phyloP scores from a whole-genome alignment of 371 early-diverging fungal species.

The Mortierella sp. region DNA sequence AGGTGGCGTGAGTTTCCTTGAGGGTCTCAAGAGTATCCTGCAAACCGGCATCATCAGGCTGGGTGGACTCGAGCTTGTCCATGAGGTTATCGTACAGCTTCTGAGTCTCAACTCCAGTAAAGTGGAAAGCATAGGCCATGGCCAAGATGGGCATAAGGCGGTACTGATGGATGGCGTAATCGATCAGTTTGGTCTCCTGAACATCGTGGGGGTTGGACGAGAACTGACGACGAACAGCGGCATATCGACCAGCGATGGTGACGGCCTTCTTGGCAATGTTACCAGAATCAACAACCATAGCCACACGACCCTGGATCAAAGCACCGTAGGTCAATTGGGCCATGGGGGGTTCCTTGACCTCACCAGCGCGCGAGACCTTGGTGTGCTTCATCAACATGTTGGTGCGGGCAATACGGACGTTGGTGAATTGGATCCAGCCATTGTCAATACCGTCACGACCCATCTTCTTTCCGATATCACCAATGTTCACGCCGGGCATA shows the following conservation, averaged over 20 bases:
- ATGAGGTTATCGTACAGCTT: conserved; percentile 83
- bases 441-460: conserved; percentile 87
- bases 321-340: conserved; percentile 89
- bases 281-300: conserved; percentile 90
- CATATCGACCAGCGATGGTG: conserved; percentile 91
- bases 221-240: conserved; percentile 93
- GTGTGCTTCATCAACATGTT: conserved; percentile 94
- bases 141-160: conserved; percentile 91
- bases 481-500: conserved; percentile 74
- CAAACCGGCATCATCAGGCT: conserved; percentile 74
- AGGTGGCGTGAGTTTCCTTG: conserved; percentile 93
- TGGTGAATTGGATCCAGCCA: conserved; percentile 87
- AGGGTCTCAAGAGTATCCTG: conserved; percentile 77
- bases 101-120: conserved; percentile 86
- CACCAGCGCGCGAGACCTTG: conserved; percentile 84
- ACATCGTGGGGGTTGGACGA: conserved; percentile 57
- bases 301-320: conserved; percentile 88
- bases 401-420: conserved; percentile 81
- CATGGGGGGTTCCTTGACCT: conserved; percentile 75
- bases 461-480: conserved; percentile 82
- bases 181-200: conserved; percentile 87
- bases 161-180: conserved; percentile 93
- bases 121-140: conserved; percentile 91
- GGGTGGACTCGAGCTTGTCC: conserved; percentile 73
- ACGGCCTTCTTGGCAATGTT: conserved; percentile 92